phyloP scores from a whole-genome alignment of 2,329 filamentous ascomycete species.

The Ophiocordyceps unilateralis region DNA sequence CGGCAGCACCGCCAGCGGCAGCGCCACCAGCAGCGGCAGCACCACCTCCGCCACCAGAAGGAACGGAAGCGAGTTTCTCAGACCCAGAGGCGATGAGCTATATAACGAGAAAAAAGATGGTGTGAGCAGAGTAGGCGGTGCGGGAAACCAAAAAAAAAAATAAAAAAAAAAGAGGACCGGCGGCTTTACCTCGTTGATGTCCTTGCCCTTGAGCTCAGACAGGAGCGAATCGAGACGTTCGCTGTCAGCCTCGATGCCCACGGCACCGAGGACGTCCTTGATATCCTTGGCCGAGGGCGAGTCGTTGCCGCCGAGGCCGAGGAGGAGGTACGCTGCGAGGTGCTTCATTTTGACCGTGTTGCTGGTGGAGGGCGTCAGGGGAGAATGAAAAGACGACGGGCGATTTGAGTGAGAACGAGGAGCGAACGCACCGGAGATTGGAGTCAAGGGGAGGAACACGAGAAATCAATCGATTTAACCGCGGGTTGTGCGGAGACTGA shows the following conservation, averaged over 20 bases:
- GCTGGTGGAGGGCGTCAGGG: too few relatives aligned
- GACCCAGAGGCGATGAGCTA: constrained; percentile 86
- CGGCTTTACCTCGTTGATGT: constrained; percentile 80
- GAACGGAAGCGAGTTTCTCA: constrained; percentile 91
- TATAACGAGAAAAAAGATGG: neutral
- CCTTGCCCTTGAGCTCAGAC: constrained; percentile 80
- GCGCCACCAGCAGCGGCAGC: constrained; percentile 49
- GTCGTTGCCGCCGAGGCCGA: constrained; percentile 83
- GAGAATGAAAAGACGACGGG: too few relatives aligned
- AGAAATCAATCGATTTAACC: constrained; percentile 99
- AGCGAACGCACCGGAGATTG: constrained; percentile 9
- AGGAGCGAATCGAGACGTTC: constrained; percentile 78
- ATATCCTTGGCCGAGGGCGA: constrained; percentile 73
- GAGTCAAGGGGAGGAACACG: constrained; percentile 43
- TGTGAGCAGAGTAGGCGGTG: neutral
- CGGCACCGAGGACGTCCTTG: constrained; percentile 76
- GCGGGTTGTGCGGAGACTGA: constrained; percentile 97
- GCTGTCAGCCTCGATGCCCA: constrained; percentile 84
- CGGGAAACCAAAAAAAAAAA: neutral
- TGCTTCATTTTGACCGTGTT: constrained; percentile 87
- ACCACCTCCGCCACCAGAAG: constrained; percentile 71
- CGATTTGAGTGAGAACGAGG: constrained; percentile 17
- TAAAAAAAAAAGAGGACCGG: neutral
- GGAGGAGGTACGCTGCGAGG: constrained; percentile 97
- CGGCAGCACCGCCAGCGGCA: constrained; percentile 49